Evolutionary conservation across 116 monocot genomes (phyloP), one percentile per base, ranked within the genome.

Genomic region (Posidonia oceanica): DNA sequence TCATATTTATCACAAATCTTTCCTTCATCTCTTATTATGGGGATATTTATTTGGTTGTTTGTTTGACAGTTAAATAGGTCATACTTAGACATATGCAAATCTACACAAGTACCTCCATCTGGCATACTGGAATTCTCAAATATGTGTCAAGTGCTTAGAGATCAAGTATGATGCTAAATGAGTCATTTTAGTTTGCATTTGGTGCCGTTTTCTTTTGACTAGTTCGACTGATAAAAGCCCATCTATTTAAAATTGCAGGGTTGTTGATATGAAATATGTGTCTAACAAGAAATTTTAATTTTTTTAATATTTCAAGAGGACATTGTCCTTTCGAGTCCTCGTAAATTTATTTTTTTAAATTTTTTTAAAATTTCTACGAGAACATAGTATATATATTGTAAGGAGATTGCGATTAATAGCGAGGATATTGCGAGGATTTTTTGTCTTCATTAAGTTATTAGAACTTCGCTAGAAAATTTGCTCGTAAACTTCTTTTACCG

Each of bases 61-160:
- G 18, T 60, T 14, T 69, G 42, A 56, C 88, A 97, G 98, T 78
- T 98, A 42, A 93, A 90, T 71, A 93, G 68, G 67, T 82, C 83
- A 3, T 98, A 98, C 73, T 57, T 74, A 23, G 82, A 93, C 63
- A 78, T 79, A 39, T 98, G 98, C 76, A 90, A 69, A 83, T 82
- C 82, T 11, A 71, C 67, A 6, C 89, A 87, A 71, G 75, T 92
- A 5, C 85, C 93, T 63, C 74, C 90, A 20, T 82, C 83, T 64
- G 87, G 93, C 56, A 74, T 63, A n/a, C 59, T 72, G 36, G 98
- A 98, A 71, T 87, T 98, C 53, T 79, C 82, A 54, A 84, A 79
- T 68, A 82, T 93, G 87, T 98, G 98, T 53, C 70, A 76, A 78
- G 90, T 85, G 44, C 87, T 98, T 5, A 64, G 78, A 29, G 93